Percentiles rank a stretch among this genome's conserved stretches.
These are phyloP conservation scores for Candida michaelii DNA, from an alignment of 805 yeast species.

Conservation along the genomic window DNA sequence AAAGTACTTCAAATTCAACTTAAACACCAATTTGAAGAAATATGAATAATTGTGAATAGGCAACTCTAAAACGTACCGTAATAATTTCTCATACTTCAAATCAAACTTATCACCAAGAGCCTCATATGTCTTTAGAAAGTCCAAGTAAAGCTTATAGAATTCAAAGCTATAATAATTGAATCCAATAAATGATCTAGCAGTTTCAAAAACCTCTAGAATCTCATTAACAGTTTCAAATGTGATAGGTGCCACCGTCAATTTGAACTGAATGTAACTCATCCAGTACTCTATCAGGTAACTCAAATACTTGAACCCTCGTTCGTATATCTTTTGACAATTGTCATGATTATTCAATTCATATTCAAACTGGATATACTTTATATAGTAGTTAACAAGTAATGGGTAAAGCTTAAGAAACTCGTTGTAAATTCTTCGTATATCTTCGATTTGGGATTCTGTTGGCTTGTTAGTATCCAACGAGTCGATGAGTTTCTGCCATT, in stretches of 20 bases:
- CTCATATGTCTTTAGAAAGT: constrained; percentile 37
- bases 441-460: neutral
- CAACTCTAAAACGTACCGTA: constrained; percentile 51
- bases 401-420: constrained; percentile 40
- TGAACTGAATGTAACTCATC: constrained; percentile 47
- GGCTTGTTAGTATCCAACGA: neutral
- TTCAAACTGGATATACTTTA: constrained; percentile 51
- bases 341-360: constrained; percentile 44
- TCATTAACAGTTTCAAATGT: constrained; percentile 22
- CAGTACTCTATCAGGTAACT: constrained; percentile 52
- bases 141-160: constrained; percentile 51
- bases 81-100: constrained; percentile 39
- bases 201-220: constrained; percentile 41
- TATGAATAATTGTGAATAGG: constrained; percentile 56
- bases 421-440: constrained; percentile 11
- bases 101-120: constrained; percentile 20
- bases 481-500: constrained; percentile 12
- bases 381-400: constrained; percentile 54
- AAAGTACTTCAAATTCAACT: constrained; percentile 19
- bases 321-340: constrained; percentile 35
- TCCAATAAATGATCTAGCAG: constrained; percentile 51
- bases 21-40: constrained; percentile 41
- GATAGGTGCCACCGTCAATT: constrained; percentile 28
- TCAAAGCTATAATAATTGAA: constrained; percentile 50
- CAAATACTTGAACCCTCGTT: constrained; percentile 36